These are phyloP conservation scores for Schwanniomyces occidentalis DNA, from an alignment of 805 yeast species.

Conservation along the genomic window DNA sequence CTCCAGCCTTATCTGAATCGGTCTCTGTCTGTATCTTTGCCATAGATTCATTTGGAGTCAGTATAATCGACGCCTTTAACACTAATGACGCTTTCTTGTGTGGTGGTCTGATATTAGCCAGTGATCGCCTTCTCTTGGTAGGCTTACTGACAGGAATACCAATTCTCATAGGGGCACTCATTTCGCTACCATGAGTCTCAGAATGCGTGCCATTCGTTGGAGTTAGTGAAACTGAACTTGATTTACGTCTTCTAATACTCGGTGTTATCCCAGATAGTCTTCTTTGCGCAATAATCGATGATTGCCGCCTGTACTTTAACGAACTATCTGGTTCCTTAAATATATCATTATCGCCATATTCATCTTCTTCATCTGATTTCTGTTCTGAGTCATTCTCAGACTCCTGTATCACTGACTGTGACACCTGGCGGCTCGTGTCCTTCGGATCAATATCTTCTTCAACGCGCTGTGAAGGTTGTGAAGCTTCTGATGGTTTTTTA, in stretches of 20 bases:
- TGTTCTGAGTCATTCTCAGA: slow-evolving; percentile 10
- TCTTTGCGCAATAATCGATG: slow-evolving; percentile 31
- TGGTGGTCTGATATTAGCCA: slow-evolving; percentile 12
- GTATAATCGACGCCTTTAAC: slow-evolving; percentile 5
- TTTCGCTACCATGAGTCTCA: slow-evolving; percentile 8
- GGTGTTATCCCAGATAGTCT: slow-evolving; percentile 37
- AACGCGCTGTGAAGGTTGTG: background rate
- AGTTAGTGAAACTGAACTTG: slow-evolving; percentile 29
- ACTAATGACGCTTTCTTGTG: slow-evolving; percentile 10
- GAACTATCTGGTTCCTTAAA: slow-evolving; percentile 27
- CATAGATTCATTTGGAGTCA: background rate
- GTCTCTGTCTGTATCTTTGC: background rate
- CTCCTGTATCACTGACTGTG: slow-evolving; percentile 1
- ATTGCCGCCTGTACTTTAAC: slow-evolving; percentile 21
- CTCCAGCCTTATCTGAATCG: slow-evolving; percentile 2
- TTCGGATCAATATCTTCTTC: slow-evolving; percentile 30
- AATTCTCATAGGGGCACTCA: slow-evolving; percentile 32
- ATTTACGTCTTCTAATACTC: slow-evolving; percentile 22
- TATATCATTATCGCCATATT: slow-evolving; percentile 23
- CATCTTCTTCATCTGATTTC: slow-evolving; percentile 17
- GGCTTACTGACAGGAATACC: slow-evolving; percentile 38
- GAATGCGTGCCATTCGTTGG: slow-evolving; percentile 10
- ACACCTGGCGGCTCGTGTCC: slow-evolving; percentile 13
- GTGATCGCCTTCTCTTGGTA: slow-evolving; percentile 29
- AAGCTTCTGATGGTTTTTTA: slow-evolving; percentile 2